Conservation (phyloP, 208 protist species). For the Borovskyia barvae region DNA sequence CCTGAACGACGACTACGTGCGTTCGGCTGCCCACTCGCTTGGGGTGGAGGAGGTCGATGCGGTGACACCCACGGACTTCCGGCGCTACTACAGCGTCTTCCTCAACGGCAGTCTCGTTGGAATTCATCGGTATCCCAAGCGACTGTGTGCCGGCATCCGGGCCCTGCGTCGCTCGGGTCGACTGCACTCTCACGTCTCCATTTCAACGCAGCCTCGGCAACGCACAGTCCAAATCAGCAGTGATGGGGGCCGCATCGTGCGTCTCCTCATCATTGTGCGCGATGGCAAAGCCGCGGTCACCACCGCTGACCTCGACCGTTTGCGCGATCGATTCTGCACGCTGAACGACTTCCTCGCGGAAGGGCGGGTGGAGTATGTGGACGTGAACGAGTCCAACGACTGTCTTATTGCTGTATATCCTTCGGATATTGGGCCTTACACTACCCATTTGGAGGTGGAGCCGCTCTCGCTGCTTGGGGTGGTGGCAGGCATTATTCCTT, state of each 20-base stretch:
- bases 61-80: conserved; percentile 67
- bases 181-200: conserved; percentile 86
- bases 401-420: conserved; percentile 95
- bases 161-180: conserved; percentile 68
- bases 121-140: conserved; percentile 84
- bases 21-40: conserved; percentile 68
- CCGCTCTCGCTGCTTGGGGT: conserved; percentile 90
- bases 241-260: conserved; percentile 85
- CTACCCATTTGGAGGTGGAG: conserved; percentile 94
- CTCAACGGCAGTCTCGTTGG: conserved; percentile 83
- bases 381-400: conserved; percentile 99
- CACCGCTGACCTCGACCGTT: conserved; percentile 49
- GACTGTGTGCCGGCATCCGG: conserved; percentile 73
- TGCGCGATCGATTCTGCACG: conserved; percentile 48
- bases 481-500: conserved; percentile 98
- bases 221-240: conserved; percentile 81
- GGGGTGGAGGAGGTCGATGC: conserved; percentile 84
- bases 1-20: conserved; percentile 88
- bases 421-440: conserved; percentile 80
- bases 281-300: conserved; percentile 63
- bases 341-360: conserved; percentile 91
- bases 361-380: conserved; percentile 98
- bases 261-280: conserved; percentile 75
- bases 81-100: conserved; percentile 78
- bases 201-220: conserved; percentile 72